A percentile compares a stretch with the other conserved stretches of the same genome.
Conservation (phyloP, 306 rosid genomes). For the Cicer pinnatifidum region DNA sequence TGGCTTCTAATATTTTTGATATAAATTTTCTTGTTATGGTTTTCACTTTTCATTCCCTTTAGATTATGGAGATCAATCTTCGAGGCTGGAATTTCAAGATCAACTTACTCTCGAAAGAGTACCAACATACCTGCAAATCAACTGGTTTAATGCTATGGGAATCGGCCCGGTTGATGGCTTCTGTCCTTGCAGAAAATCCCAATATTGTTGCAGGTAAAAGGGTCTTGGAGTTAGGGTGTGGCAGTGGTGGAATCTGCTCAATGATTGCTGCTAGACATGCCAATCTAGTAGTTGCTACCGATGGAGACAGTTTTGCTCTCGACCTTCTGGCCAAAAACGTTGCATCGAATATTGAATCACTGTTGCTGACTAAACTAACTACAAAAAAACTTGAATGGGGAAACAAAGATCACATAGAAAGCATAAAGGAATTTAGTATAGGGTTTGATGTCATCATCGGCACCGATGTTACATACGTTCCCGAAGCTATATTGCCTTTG, state of each 20-base stretch:
- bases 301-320: conserved; percentile 77
- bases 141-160: conserved; percentile 97
- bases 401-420: conserved; percentile 63
- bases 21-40: conserved; percentile 24
- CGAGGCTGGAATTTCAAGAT: conserved; percentile 71
- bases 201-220: conserved; percentile 68
- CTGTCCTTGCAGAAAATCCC: conserved; percentile 76
- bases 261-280: conserved; percentile 72
- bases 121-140: conserved; percentile 90
- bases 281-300: conserved; percentile 74
- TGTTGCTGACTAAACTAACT: conserved; percentile 53
- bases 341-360: conserved; percentile 60
- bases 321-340: conserved; percentile 68
- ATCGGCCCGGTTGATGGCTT: conserved; percentile 89
- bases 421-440: conserved; percentile 55
- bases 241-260: conserved; percentile 87
- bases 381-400: conserved; percentile 75
- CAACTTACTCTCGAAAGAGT: conserved; percentile 66
- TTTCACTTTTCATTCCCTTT: conserved; percentile 12
- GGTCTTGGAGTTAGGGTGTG: conserved; percentile 88
- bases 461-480: conserved; percentile 81
- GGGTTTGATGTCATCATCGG: conserved; percentile 86
- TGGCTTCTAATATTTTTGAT: neutral
- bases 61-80: conserved; percentile 63
- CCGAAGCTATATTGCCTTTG: conserved; percentile 78